A percentile compares a stretch with the other conserved stretches of the same genome.
These are phyloP conservation scores for Colletotrichum gloeosporioides DNA, from an alignment of 2,329 filamentous ascomycete species.

Conservation along the genomic window DNA sequence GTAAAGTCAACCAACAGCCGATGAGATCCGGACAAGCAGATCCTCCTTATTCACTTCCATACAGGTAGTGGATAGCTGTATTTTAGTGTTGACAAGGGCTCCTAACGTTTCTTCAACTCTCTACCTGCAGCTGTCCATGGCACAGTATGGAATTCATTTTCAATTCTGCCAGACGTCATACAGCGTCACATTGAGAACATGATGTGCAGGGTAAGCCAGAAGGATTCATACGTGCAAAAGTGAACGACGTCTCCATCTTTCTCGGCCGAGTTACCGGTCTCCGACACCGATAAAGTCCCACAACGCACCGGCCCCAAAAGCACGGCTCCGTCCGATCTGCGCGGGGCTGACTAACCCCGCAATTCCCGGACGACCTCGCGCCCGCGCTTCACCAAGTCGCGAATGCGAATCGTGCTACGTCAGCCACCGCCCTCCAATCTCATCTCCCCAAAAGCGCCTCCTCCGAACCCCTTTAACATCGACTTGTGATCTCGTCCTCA, in stretches of 20 bases:
- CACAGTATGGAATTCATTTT: rapidly evolving
- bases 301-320: neutral
- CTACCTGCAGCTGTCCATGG: too few species aligned
- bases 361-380: neutral
- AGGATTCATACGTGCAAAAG: neutral
- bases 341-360: neutral
- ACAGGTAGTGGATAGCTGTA: too few species aligned
- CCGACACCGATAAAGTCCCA: neutral
- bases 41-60: too few species aligned
- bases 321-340: neutral
- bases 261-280: neutral
- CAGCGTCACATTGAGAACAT: neutral
- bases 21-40: neutral
- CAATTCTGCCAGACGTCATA: rapidly evolving
- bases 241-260: neutral
- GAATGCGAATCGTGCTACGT: neutral
- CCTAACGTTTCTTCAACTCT: too few species aligned
- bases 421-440: neutral
- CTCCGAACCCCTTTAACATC: neutral
- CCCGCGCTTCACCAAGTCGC: neutral
- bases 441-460: neutral
- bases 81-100: too few species aligned
- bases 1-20: rapidly evolving
- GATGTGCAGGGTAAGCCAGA: neutral
- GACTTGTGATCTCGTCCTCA: rapidly evolving